Conservation (phyloP, 768 basidiomycete genomes). For the Calocera viscosa region DNA sequence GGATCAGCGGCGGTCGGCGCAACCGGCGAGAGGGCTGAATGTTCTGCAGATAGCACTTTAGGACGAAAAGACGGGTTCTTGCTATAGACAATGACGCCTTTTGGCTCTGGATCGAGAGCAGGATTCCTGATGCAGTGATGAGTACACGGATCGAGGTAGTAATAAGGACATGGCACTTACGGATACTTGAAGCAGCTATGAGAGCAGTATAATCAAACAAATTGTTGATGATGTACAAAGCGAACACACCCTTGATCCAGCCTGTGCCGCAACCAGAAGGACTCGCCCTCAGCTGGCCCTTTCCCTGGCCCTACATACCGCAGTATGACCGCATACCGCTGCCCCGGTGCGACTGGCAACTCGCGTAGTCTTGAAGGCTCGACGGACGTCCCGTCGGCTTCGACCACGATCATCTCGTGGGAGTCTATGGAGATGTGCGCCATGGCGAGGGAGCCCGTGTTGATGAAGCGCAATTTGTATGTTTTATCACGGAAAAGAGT, state of each 20-base stretch:
- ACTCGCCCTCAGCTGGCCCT: conserved; percentile 8
- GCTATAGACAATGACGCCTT: background rate
- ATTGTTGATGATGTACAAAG: background rate
- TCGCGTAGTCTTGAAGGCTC: conserved; percentile 9
- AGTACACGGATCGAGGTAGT: background rate
- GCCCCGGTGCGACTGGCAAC: conserved; percentile 13
- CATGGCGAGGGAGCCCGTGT: conserved; percentile 16
- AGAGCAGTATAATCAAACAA: background rate
- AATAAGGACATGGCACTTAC: background rate
- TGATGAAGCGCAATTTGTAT: conserved; percentile 13
- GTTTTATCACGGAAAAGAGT: conserved; percentile 2
- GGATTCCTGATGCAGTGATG: background rate
- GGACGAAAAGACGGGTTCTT: background rate
- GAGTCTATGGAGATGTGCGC: conserved; percentile 13
- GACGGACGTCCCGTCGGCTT: conserved; percentile 15
- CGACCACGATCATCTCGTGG: conserved; percentile 12
- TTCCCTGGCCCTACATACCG: background rate
- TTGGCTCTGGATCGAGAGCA: background rate
- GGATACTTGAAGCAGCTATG: background rate
- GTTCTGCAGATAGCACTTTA: too few relatives aligned
- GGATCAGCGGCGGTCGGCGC: too few relatives aligned
- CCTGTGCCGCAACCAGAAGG: conserved; percentile 12
- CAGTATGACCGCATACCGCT: conserved; percentile 16
- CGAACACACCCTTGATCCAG: conserved; percentile 2
- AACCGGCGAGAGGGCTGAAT: too few relatives aligned